Base-by-base conservation (phyloP, 768 basidiomycete genomes). In the Trametes sanguinea region DNA sequence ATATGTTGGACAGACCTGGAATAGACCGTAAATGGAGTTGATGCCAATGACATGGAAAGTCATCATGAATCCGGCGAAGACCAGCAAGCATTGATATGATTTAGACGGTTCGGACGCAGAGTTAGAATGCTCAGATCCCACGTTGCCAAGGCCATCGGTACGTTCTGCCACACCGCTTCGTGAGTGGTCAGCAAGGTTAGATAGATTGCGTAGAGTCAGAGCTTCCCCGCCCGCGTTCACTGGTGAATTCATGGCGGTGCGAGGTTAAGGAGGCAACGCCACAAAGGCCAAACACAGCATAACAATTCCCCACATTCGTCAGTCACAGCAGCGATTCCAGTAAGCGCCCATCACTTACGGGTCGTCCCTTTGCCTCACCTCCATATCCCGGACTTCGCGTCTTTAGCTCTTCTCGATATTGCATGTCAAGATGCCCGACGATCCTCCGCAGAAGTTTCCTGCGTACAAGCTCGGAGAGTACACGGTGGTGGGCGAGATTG, bases 391-490 rank as follows among this genome's bases (percentile, higher is more conserved):
- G 37, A 29, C 48, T 46, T 35, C 35, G 17, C 59, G 5, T 53
- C 22, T 13, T 17, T 58, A 32, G 33, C 61, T 51, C 37, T 13
- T 48, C 46, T 32, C 60, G 43, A 13, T 11, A 30, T 50, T 43
- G 39, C 46, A 53, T 30, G n/a, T 33, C 48, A 72, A 57, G 60
- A 73, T 69, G 68, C 65, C 68, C 45, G 69, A 71, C 54, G 70
- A 68, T 10, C 63, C 70, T 22, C 68, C 67, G 10, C 56, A 70
- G 14, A 66, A 67, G 43, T 84, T 79, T 68, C 77, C 89, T 11
- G 79, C 88, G 9, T 85, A 87, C 14, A 89, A 88, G 78, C 86
- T 97, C 35, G 95, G 96, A 47, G 91, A 95, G 78, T 98, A 98
- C 76, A 90, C 85, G 44, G 86, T 98, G 60, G 84, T 89, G 57